These are phyloP conservation scores for Eucalyptus erythrocorys DNA, from an alignment of 345 rosid genomes.

Conservation along the genomic window DNA sequence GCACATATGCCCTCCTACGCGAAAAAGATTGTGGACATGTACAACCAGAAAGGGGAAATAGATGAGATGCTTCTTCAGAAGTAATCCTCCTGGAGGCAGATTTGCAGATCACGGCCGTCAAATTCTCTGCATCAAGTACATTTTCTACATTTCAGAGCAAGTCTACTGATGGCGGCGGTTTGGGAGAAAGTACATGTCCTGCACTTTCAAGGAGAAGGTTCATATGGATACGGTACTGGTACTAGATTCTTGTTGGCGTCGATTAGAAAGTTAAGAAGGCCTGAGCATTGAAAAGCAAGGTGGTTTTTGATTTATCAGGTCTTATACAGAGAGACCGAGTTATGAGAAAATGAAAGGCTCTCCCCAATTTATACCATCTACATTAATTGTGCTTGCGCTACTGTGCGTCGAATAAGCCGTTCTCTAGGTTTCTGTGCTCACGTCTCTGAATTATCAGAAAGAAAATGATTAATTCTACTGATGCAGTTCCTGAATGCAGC, in stretches of 20 bases:
- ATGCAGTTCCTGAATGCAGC: neutral
- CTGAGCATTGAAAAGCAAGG: neutral
- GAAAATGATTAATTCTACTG: neutral
- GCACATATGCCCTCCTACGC: slow-evolving; percentile 76
- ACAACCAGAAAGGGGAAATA: slow-evolving; percentile 67
- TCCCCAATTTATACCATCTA: neutral
- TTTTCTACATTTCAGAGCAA: neutral
- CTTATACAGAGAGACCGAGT: neutral
- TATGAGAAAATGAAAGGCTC: neutral
- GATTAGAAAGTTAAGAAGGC: neutral
- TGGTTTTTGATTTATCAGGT: neutral
- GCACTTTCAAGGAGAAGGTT: neutral
- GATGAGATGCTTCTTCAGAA: slow-evolving; percentile 58
- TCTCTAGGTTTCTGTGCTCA: neutral
- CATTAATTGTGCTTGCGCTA: neutral
- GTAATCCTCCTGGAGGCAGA: neutral
- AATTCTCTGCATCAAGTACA: neutral
- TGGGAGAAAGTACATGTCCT: neutral
- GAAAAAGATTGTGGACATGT: slow-evolving; percentile 65
- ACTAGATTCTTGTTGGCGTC: neutral
- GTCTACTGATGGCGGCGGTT: neutral
- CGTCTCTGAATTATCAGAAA: neutral
- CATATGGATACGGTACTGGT: neutral
- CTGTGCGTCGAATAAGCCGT: fast-evolving
- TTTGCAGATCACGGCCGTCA: neutral